Evolutionary conservation across 2,329 filamentous ascomycete genomes (phyloP).

Genomic region (Zopfia rhizophila): DNA sequence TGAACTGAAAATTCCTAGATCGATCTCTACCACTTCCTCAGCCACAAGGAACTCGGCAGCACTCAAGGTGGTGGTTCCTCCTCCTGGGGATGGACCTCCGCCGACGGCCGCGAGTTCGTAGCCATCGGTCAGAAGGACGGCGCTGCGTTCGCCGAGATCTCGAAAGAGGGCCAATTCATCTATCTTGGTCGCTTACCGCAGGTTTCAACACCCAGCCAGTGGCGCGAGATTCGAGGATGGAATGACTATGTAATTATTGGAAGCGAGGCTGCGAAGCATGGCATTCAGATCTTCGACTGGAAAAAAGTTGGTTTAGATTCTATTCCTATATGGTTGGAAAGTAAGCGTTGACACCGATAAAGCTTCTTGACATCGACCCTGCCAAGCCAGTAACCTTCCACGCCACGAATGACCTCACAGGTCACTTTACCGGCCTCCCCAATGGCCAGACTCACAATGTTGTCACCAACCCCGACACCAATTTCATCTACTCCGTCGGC

Average conservation of each 20-base stretch:
- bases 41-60: conserved; percentile 65
- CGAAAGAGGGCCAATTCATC: conserved; percentile 59
- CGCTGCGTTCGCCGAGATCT: conserved; percentile 65
- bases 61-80: conserved; percentile 55
- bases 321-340: conserved; percentile 7
- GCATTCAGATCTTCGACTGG: conserved; percentile 73
- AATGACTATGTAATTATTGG: conserved; percentile 59
- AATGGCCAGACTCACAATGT: conserved; percentile 51
- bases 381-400: conserved; percentile 47
- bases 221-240: conserved; percentile 63
- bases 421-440: conserved; percentile 49
- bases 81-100: conserved; percentile 66
- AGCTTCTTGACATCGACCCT: conserved; percentile 48
- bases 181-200: conserved; percentile 66
- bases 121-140: conserved; percentile 66
- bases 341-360: conserved; percentile 9
- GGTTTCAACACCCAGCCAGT: conserved; percentile 57
- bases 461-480: conserved; percentile 48
- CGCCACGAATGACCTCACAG: conserved; percentile 44
- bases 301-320: conserved; percentile 52
- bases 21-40: conserved; percentile 67
- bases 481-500: conserved; percentile 53
- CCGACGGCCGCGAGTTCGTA: conserved; percentile 64
- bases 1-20: conserved; percentile 50
- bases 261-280: conserved; percentile 57